These are phyloP conservation scores for Alternaria longipes DNA, from an alignment of 2,329 filamentous ascomycete species.

Conservation along the genomic window DNA sequence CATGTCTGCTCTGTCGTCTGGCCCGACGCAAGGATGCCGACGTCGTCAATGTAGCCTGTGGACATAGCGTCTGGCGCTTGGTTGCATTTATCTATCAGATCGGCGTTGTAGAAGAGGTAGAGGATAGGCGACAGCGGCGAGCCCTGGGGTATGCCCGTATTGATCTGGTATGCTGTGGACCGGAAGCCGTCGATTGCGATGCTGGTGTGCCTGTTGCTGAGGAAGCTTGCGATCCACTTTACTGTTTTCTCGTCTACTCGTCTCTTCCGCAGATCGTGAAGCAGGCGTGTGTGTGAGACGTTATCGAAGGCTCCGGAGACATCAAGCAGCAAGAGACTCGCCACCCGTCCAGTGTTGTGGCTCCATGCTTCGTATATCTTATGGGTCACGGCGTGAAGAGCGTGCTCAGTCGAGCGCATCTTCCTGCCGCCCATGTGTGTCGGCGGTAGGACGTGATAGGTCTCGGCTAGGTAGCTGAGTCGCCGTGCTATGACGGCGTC, in stretches of 20 bases:
- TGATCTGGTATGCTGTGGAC: constrained; percentile 21
- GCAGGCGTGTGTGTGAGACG: constrained; percentile 32
- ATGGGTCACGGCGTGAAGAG: constrained; percentile 37
- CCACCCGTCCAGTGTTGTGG: constrained; percentile 24
- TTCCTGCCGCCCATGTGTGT: constrained; percentile 36
- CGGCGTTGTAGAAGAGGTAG: constrained; percentile 46
- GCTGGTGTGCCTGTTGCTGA: constrained; percentile 22
- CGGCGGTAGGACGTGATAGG: constrained; percentile 30
- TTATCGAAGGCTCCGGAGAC: constrained; percentile 44
- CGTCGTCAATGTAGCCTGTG: constrained; percentile 38
- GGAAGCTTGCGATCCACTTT: constrained; percentile 30
- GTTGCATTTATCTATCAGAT: constrained; percentile 37
- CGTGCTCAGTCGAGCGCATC: constrained; percentile 34
- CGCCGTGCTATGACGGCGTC: constrained; percentile 34
- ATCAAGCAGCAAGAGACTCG: constrained; percentile 45
- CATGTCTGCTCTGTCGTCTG: constrained; percentile 28
- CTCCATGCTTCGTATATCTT: constrained; percentile 36
- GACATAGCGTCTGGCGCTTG: constrained; percentile 17
- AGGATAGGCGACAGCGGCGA: constrained; percentile 45
- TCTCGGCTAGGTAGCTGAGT: constrained; percentile 25
- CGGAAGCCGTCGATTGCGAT: constrained; percentile 25
- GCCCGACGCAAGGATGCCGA: constrained; percentile 27
- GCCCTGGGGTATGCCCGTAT: constrained; percentile 41
- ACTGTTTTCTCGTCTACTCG: constrained; percentile 25
- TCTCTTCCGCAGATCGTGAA: constrained; percentile 32